phyloP scores from a whole-genome alignment of 805 yeast genomes.

The Lipomyces starkeyi region DNA sequence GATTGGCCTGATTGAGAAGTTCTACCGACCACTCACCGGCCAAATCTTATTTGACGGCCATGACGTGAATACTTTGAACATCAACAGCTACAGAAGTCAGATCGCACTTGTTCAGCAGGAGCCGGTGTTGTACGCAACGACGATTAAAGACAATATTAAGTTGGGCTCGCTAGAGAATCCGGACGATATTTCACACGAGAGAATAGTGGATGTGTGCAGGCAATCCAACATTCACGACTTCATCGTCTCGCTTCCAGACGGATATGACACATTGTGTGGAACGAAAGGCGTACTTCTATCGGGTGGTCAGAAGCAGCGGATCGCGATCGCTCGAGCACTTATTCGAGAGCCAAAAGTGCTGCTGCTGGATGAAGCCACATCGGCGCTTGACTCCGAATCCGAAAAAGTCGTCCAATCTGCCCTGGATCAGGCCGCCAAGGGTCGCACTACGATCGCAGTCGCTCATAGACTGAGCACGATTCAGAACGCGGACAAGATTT shows the following conservation, averaged over 20 bases:
- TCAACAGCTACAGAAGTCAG: constrained; percentile 57
- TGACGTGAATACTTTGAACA: constrained; percentile 70
- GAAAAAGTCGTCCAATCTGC: constrained; percentile 71
- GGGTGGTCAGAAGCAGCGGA: constrained; percentile 70
- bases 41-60: constrained; percentile 78
- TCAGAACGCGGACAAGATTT: constrained; percentile 57
- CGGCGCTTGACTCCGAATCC: constrained; percentile 62
- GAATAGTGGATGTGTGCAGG: constrained; percentile 52
- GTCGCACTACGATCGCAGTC: constrained; percentile 74
- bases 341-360: constrained; percentile 62
- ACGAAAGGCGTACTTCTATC: constrained; percentile 58
- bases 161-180: constrained; percentile 48
- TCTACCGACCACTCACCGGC: constrained; percentile 57
- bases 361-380: constrained; percentile 63
- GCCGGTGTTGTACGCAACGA: constrained; percentile 67
- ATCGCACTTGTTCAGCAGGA: constrained; percentile 72
- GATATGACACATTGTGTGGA: constrained; percentile 58
- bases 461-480: constrained; percentile 76
- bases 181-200: constrained; percentile 47
- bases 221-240: constrained; percentile 61
- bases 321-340: constrained; percentile 68
- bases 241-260: constrained; percentile 59
- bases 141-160: constrained; percentile 76
- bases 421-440: constrained; percentile 60
- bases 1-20: constrained; percentile 61